Conservation (phyloP, 768 basidiomycete species). For the Asterophora parasitica region DNA sequence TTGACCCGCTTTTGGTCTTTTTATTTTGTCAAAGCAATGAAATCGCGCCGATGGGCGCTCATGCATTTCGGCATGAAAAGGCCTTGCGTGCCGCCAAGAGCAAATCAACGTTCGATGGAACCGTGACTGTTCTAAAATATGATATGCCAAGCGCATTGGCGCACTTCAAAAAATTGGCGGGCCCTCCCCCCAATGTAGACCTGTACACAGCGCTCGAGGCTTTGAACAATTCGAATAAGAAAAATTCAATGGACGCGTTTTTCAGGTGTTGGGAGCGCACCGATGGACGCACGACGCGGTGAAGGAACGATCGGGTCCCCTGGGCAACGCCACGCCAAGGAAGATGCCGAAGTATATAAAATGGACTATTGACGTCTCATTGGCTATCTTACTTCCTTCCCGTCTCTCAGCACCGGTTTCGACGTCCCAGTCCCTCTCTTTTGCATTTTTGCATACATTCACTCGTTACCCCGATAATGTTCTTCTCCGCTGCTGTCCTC, state of each 20-base stretch:
- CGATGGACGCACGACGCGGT: not conserved
- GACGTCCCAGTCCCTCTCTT: conserved; percentile 16
- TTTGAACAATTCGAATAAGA: not conserved
- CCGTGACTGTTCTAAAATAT: not conserved
- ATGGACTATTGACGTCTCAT: not conserved
- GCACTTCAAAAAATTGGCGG: not conserved
- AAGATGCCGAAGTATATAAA: conserved; percentile 19
- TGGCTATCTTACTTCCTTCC: conserved; percentile 7
- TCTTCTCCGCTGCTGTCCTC: conserved; percentile 35
- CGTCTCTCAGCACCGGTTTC: conserved; percentile 6
- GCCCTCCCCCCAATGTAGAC: not conserved
- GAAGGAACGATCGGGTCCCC: conserved; percentile 3
- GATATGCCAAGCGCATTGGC: not conserved
- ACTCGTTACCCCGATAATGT: conserved; percentile 20
- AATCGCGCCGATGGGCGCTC: too few species aligned
- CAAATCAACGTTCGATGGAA: conserved; percentile 2
- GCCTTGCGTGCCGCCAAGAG: not conserved
- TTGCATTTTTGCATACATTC: conserved; percentile 18
- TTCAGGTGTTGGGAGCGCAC: not conserved
- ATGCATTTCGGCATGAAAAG: not conserved
- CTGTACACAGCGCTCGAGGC: too few species aligned
- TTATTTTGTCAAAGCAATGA: too few species aligned
- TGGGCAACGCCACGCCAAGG: conserved; percentile 11
- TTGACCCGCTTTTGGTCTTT: too few species aligned
- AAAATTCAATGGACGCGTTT: not conserved